Evolutionary conservation across 805 yeast species (phyloP).

Genomic region (Lachancea fermentati): DNA sequence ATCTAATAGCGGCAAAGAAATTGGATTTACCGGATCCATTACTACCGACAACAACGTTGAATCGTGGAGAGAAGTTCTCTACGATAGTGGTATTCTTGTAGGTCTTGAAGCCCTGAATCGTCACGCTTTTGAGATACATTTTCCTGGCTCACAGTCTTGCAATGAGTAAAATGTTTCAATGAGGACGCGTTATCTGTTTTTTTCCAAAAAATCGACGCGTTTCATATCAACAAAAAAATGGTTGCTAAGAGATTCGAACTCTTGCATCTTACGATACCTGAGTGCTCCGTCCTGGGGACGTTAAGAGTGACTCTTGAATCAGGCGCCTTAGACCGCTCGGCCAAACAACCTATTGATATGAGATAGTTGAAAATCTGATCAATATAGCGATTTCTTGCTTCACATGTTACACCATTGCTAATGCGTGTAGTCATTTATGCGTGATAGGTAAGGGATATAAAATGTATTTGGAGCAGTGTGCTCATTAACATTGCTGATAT

Average conservation of each 20-base stretch:
- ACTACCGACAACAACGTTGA: constrained; percentile 84
- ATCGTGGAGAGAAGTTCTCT: constrained; percentile 70
- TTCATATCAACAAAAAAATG: constrained; percentile 15
- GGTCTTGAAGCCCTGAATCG: constrained; percentile 90
- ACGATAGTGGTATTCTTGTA: constrained; percentile 78
- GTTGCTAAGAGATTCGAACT: constrained; percentile 33
- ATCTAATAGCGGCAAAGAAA: constrained; percentile 90
- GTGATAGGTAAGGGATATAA: too few species aligned
- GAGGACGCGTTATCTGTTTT: not conserved
- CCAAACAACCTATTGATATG: constrained; percentile 34
- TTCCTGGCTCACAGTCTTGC: not conserved
- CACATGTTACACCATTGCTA: too few species aligned
- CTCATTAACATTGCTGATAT: too few species aligned
- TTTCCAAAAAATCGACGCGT: constrained; percentile 6
- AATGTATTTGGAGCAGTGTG: too few species aligned
- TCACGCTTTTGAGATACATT: constrained; percentile 47
- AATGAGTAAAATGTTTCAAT: not conserved
- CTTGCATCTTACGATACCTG: constrained; percentile 33
- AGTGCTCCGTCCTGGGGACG: constrained; percentile 19
- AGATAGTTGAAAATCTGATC: too few species aligned
- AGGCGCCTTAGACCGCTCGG: constrained; percentile 35
- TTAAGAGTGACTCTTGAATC: constrained; percentile 28
- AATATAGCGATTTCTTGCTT: too few species aligned
- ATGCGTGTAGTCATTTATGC: too few species aligned
- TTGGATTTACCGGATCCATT: constrained; percentile 98